These are phyloP conservation scores for Vigna hirtella DNA, from an alignment of 306 rosid species.

Conservation along the genomic window DNA sequence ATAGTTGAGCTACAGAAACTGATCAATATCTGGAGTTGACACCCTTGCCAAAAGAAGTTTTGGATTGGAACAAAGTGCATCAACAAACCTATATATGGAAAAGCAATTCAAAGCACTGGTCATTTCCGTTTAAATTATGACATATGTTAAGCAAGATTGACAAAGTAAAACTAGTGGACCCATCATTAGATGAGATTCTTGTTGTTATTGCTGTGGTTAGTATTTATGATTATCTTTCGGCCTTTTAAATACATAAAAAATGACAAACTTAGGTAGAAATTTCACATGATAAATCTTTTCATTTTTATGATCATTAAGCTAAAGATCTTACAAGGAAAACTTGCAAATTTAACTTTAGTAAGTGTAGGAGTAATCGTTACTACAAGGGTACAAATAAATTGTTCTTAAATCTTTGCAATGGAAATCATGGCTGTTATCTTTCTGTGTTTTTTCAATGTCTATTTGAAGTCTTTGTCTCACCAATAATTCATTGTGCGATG, in stretches of 20 bases:
- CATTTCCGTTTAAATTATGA: background rate
- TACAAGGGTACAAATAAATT: background rate
- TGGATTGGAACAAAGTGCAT: constrained; percentile 24
- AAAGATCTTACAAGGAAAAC: background rate
- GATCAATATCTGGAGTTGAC: background rate
- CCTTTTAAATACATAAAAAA: too few species aligned
- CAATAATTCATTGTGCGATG: background rate
- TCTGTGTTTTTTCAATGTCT: background rate
- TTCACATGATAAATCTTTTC: too few species aligned
- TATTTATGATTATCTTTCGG: background rate
- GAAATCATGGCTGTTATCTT: constrained; percentile 1
- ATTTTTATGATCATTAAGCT: too few species aligned
- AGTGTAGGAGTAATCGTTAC: background rate
- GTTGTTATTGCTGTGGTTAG: background rate
- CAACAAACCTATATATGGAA: background rate
- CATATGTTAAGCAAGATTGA: background rate
- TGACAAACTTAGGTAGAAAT: too few species aligned
- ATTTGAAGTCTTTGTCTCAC: constrained; percentile 6
- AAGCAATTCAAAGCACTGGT: background rate
- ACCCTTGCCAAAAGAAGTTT: background rate
- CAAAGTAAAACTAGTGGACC: background rate
- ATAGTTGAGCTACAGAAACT: constrained; percentile 24
- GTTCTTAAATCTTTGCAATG: background rate
- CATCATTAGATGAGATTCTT: background rate
- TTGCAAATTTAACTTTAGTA: too few species aligned